These are phyloP conservation scores for Trametes cubensis DNA, from an alignment of 768 basidiomycete genomes.

Conservation along the genomic window DNA sequence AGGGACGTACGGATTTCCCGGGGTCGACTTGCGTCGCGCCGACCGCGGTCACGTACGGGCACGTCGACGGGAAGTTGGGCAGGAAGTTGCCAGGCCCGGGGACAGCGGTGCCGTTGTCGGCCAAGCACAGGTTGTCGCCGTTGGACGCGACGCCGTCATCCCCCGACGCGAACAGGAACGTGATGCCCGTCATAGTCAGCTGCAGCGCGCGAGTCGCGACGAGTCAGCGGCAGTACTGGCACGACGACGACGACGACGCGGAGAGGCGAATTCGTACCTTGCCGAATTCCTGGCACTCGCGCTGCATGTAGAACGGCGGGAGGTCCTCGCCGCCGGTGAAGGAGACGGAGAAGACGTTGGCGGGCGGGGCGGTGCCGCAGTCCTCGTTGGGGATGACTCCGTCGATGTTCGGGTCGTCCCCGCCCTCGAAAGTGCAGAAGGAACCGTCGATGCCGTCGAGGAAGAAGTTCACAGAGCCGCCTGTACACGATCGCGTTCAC, in stretches of 20 bases:
- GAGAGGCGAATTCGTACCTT: constrained; percentile 30
- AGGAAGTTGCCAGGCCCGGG: constrained; percentile 38
- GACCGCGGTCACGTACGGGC: constrained; percentile 44
- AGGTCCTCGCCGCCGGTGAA: constrained; percentile 42
- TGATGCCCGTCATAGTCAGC: constrained; percentile 22
- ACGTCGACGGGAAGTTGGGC: constrained; percentile 47
- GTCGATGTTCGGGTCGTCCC: constrained; percentile 27
- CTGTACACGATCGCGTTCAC: constrained; percentile 27
- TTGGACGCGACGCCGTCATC: constrained; percentile 47
- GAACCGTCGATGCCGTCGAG: constrained; percentile 47
- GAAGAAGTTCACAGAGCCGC: constrained; percentile 47
- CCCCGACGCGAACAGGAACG: constrained; percentile 47
- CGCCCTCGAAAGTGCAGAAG: constrained; percentile 50
- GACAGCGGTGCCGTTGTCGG: constrained; percentile 23
- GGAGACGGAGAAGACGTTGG: constrained; percentile 44
- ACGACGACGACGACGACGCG: too few species aligned
- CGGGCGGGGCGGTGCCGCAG: constrained; percentile 40
- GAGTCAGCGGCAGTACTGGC: not conserved
- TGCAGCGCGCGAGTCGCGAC: not conserved
- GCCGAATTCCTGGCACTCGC: constrained; percentile 44
- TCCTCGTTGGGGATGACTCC: constrained; percentile 10
- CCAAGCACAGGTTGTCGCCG: constrained; percentile 34
- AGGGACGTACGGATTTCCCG: constrained; percentile 27
- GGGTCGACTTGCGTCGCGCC: constrained; percentile 42
- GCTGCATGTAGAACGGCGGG: constrained; percentile 39